Conservation (phyloP, 2,329 filamentous ascomycete genomes). For the Madurella fahalii region DNA sequence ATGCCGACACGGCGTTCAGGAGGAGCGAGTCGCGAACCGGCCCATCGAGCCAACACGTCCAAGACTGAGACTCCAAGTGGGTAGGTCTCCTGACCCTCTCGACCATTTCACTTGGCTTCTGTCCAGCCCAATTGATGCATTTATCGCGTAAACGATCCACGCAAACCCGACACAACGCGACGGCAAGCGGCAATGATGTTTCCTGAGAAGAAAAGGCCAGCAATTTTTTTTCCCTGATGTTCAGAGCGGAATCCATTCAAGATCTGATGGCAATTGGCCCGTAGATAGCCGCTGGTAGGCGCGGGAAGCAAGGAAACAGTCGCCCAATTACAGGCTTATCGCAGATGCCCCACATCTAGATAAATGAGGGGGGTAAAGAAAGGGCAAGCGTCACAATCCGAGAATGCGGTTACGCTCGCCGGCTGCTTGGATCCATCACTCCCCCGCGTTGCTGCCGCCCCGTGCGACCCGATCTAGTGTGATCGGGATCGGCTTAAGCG, state of each 20-base stretch:
- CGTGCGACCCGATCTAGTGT: conserved; percentile 7
- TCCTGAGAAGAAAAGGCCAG: not conserved
- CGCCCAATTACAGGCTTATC: conserved; percentile 16
- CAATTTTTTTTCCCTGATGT: conserved; percentile 5
- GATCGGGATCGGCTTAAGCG: conserved; percentile 1
- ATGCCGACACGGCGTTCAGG: not conserved
- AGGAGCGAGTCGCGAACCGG: conserved; percentile 12
- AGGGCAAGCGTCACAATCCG: too few species aligned
- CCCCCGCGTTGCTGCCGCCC: not conserved
- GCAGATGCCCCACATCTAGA: not conserved
- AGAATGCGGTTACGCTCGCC: not conserved
- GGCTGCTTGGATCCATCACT: not conserved
- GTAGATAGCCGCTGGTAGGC: conserved; percentile 28
- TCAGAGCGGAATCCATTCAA: conserved; percentile 13
- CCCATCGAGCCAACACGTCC: not conserved
- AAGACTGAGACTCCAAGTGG: not conserved
- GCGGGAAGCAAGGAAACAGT: conserved; percentile 11
- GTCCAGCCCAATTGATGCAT: conserved; percentile 11
- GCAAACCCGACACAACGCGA: conserved; percentile 21
- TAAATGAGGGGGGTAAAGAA: not conserved
- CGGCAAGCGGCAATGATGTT: conserved; percentile 15
- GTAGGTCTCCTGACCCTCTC: too few species aligned
- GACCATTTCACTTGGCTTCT: not conserved
- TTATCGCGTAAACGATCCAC: conserved; percentile 11
- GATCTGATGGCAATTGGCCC: conserved; percentile 22